phyloP scores from a whole-genome alignment of 164 flowering plant genomes.

The Chloranthus sessilifolius region DNA sequence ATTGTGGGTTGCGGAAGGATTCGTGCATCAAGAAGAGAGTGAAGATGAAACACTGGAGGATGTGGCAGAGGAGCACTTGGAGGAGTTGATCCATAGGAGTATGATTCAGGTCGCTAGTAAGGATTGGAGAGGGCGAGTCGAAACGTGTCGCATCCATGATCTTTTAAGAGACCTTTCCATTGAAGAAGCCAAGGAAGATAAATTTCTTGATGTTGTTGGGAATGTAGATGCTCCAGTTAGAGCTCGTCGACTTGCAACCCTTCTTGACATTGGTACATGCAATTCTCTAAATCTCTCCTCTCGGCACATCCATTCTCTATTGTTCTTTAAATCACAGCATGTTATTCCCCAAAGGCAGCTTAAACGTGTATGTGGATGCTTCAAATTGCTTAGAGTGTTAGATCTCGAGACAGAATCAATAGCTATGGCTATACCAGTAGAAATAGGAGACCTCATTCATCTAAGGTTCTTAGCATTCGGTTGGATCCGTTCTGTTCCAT shows the following conservation, averaged over 20 bases:
- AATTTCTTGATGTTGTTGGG: background rate
- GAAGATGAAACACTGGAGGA: background rate
- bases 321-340: too few relatives aligned
- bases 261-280: background rate
- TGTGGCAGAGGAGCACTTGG: conserved; percentile 1
- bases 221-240: background rate
- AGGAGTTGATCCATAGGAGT: conserved; percentile 3
- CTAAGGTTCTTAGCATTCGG: conserved; percentile 4
- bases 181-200: background rate
- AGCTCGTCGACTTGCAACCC: background rate
- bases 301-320: too few relatives aligned
- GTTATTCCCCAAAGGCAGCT: too few relatives aligned
- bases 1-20: conserved; percentile 22
- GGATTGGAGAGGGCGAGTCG: background rate
- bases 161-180: background rate
- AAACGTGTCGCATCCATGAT: background rate
- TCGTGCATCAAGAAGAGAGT: background rate
- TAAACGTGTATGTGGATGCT: background rate
- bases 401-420: background rate
- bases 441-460: conserved; percentile 8
- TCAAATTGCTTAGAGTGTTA: conserved; percentile 6
- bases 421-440: conserved; percentile 2
- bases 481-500: conserved; percentile 1
- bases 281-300: background rate
- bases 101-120: background rate